These are phyloP conservation scores for Tuber magnatum DNA, from an alignment of 495 filamentous ascomycete species.

Conservation along the genomic window DNA sequence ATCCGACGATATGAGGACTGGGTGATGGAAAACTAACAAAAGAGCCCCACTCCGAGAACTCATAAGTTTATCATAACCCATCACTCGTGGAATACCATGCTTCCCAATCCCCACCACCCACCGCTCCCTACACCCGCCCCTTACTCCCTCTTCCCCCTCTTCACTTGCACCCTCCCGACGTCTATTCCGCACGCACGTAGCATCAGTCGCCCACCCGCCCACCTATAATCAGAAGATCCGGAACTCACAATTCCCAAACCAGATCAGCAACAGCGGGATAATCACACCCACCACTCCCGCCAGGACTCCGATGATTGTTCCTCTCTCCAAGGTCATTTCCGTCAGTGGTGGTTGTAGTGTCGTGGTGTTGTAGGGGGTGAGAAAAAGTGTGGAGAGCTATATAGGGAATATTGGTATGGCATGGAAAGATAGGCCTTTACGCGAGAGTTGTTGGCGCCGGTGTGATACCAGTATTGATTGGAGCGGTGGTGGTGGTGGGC, in stretches of 20 bases:
- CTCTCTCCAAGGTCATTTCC: background rate
- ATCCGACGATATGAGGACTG: background rate
- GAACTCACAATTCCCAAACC: conserved; percentile 1
- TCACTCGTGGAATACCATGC: background rate
- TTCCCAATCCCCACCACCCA: background rate
- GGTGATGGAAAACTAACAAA: background rate
- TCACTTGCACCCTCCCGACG: background rate
- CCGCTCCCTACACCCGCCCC: conserved; percentile 15
- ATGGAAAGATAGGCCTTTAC: background rate
- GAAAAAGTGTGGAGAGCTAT: background rate
- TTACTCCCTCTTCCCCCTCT: background rate
- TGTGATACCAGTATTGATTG: background rate
- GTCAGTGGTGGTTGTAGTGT: background rate
- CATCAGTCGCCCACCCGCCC: background rate
- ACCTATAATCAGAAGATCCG: background rate
- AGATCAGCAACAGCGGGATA: conserved; percentile 41
- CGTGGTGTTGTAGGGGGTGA: background rate
- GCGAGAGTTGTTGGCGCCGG: background rate
- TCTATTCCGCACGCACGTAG: background rate
- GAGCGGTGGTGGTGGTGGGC: background rate
- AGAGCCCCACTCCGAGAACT: background rate
- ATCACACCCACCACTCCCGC: background rate
- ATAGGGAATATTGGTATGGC: background rate
- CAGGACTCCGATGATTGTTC: background rate
- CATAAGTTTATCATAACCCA: background rate